Base-by-base conservation (phyloP, 768 basidiomycete species). In the Pleurotus cornucopiae region DNA sequence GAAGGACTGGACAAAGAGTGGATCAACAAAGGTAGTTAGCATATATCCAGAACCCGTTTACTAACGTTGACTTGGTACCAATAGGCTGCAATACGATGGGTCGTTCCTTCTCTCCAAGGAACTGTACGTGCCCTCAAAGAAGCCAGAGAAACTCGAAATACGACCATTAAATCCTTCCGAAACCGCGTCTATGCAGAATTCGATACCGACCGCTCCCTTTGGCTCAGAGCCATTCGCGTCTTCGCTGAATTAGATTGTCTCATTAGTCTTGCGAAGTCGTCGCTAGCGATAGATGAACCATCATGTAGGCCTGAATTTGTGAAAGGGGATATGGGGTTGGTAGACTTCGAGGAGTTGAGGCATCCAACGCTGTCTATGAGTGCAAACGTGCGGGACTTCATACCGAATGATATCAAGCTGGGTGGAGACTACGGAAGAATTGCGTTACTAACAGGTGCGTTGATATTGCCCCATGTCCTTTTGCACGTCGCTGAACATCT, bases 161-260 rank as follows among this genome's bases (percentile, higher is more conserved):
- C 82, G 2, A 84, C 85, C 5, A 84, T 93, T 71, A 94, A 89
- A 67, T 79, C 83, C 7, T 99, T 98, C 76, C 91, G 88, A 66
- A 80, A 76, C 64, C 82, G 86, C 39, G 73, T 95, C 14, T 96
- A 79, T 62, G 80, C 76, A 25, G 90, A 93, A 69, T 94, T 95
- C 63, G 91, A 93, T 66, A 70, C 78, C 3, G 91, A 95, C 65
- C 85, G 91, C 44, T 76, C 81, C 12, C 71, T 88, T 13, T 96
- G 92, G 91, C 71, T 94, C 64, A 83, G 86, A n/a, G 84, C 87
- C 9, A 79, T 94, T 59, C 84, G 91, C 38, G 85, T 92, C 13
- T 80, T 96, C 49, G 89, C 97, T 5, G 95, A 99, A 72, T 77
- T 99, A n/a, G 97, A 99, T 69, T 99, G 97, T 69, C 73, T 99